Evolutionary conservation across 1,284 basidiomycete genomes (phyloP), one percentile per base, ranked within the genome.

Genomic region (Singerocomus inundabilis): DNA sequence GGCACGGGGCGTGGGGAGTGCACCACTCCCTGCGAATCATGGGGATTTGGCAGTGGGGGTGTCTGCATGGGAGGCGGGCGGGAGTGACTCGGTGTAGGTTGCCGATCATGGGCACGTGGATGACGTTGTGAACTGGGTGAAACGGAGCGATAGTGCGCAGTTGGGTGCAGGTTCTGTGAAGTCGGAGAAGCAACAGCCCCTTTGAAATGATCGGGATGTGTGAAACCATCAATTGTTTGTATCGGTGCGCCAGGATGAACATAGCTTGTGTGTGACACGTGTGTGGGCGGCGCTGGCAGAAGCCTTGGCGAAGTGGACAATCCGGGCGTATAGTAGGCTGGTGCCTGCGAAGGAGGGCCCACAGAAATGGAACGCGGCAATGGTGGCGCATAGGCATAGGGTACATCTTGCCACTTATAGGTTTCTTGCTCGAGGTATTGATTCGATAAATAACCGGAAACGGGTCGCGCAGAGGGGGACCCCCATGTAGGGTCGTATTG

Each of bases 141-240:
- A 24, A 79, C 78, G 0, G 81, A 81, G 32, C 79, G 77, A 52
- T 79, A 71, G 15, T 84, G 72, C 28, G 80, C 80, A 9, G 78
- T 75, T 44, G 76, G 65, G 44, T 78, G 77, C 11, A 88, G 67
- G 56, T 85, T 83, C 41, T 77, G 75, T 21, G 84, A 69, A 37
- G 84, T 74, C 16, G 82, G 74, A 5, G 77, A 76, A 16, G 84
- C 79, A 16, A 77, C 75, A 46, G 77, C 74, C 30, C 83, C 85
- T 60, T 84, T 82, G 39, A 81, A 81, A 59, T 81, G 79, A 61
- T 53, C 46, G 16, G 42, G 35, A 44, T 46, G 56, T 10, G 48
- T 45, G 47, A 41, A 46, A n/a, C 28, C 52, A 18, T 55, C 51
- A 39, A 45, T 42, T 37, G 33, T 34, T 40, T 53, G 49, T 43